Base-by-base conservation (phyloP, 2,329 filamentous ascomycete species). In the Ophiognomonia clavigignenti-juglandacearum region DNA sequence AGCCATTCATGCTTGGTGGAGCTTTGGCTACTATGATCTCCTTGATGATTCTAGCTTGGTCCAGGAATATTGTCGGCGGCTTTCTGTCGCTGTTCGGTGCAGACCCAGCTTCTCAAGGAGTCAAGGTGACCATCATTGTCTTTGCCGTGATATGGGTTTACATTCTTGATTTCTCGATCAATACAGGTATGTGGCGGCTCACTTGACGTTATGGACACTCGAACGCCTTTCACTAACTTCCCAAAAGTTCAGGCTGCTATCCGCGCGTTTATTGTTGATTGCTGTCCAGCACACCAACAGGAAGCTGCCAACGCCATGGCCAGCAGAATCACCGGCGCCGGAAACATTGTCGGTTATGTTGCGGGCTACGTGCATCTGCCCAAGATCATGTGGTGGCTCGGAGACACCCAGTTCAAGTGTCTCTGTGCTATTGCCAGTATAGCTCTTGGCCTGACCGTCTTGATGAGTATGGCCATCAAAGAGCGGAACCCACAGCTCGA, bases 231-330 rank as follows among this genome's bases (percentile, higher is more conserved):
- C 18, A 14, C 22, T 23, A 8, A 37, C n/a, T 23, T 24, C 36
- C 22, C 18, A 6, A 54, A 54, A 78, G 88, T 97, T 27, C 92
- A 97, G 77, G 92, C 93, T 40, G 87, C 83, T 4, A 87, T 96
- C 59, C 80, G 91, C 54, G 89, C 91, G 20, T 95, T 95, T 62
- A 95, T 97, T 45, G 87, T 96, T 20, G 92, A 97, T 61, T 92
- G 90, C 59, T 87, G 88, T 0, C 93, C 93, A 0, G 81, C 88
- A 1, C 91, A 96, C 60, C 92, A 97, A 64, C 92, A 97, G 69
- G 91, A 96, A 66, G 77, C 85, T 31, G 92, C 91, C 45, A 97
- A 97, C 67, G 85, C 92, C 34, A 96, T 95, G 91, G 89, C 92
- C 18, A 91, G 88, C 59, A 82, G 92, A 43, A 79, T 92, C 48